A percentile compares a stretch with the other conserved stretches of the same genome.
Conservation (phyloP, 352 stramenopile species). For the Phytophthora macrochlamydospora region DNA sequence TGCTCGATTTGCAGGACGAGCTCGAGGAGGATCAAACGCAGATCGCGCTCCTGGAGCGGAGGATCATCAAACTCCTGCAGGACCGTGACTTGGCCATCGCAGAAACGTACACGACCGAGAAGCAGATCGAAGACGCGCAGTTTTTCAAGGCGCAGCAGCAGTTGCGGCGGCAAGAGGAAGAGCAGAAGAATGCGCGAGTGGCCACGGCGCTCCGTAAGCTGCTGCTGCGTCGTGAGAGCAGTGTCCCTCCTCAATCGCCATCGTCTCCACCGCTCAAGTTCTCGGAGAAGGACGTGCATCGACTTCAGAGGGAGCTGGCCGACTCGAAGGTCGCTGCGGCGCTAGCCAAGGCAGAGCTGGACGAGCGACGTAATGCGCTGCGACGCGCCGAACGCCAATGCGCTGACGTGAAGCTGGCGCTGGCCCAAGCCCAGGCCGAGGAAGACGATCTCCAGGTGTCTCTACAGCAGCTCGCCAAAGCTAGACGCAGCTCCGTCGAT, state of each 20-base stretch:
- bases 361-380: slow-evolving; percentile 64
- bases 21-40: slow-evolving; percentile 45
- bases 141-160: slow-evolving; percentile 47
- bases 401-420: slow-evolving; percentile 62
- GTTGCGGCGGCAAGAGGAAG: slow-evolving; percentile 19
- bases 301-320: slow-evolving; percentile 65
- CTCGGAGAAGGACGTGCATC: slow-evolving; percentile 64
- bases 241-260: slow-evolving; percentile 9
- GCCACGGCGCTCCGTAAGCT: slow-evolving; percentile 25
- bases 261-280: slow-evolving; percentile 20
- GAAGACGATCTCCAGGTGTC: slow-evolving; percentile 70
- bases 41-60: slow-evolving; percentile 68
- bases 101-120: slow-evolving; percentile 72
- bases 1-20: slow-evolving; percentile 48
- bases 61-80: slow-evolving; percentile 76
- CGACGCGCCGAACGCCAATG: slow-evolving; percentile 68
- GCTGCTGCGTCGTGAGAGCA: slow-evolving; percentile 18
- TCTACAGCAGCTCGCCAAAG: slow-evolving; percentile 52
- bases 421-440: slow-evolving; percentile 60
- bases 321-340: slow-evolving; percentile 69
- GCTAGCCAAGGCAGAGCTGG: slow-evolving; percentile 59
- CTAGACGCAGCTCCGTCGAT: slow-evolving; percentile 51
- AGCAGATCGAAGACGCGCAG: slow-evolving; percentile 68
- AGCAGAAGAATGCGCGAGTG: slow-evolving; percentile 19
- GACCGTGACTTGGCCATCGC: slow-evolving; percentile 74